These are phyloP conservation scores for Tylopilus plumbeoviolaceoides DNA, from an alignment of 768 basidiomycete species.

Conservation along the genomic window DNA sequence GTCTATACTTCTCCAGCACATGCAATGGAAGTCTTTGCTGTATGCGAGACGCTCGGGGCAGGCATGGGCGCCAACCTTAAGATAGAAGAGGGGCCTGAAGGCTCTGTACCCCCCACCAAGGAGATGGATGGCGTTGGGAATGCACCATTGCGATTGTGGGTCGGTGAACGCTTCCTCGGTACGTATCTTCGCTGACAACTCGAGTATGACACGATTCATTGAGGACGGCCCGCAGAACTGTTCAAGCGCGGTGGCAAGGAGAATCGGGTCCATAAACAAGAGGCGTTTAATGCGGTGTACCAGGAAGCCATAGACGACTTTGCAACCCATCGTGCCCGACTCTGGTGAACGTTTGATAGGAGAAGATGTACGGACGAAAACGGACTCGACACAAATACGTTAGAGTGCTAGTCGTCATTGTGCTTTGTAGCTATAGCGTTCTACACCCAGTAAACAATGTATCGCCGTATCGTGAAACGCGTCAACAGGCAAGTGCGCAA, in stretches of 20 bases:
- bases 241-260: slow-evolving; percentile 54
- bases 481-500: not conserved
- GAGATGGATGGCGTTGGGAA: slow-evolving; percentile 47
- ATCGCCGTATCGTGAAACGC: not conserved
- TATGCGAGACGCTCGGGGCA: slow-evolving; percentile 66
- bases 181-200: slow-evolving; percentile 5
- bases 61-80: slow-evolving; percentile 51
- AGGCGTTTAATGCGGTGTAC: slow-evolving; percentile 37
- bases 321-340: slow-evolving; percentile 9
- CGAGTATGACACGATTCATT: not conserved
- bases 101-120: not conserved
- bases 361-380: not conserved
- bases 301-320: slow-evolving; percentile 23
- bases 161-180: slow-evolving; percentile 68
- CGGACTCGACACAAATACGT: not conserved
- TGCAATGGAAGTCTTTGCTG: slow-evolving; percentile 59
- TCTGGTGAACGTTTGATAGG: slow-evolving; percentile 12
- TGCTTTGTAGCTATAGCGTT: slow-evolving; percentile 10
- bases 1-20: slow-evolving; percentile 67
- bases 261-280: slow-evolving; percentile 43
- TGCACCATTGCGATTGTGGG: slow-evolving; percentile 64
- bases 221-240: slow-evolving; percentile 43
- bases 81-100: slow-evolving; percentile 15
- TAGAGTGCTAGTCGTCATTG: not conserved
- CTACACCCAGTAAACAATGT: not conserved